These are phyloP conservation scores for Dactylellina parvicollis DNA, from an alignment of 2,329 filamentous ascomycete genomes.

Conservation along the genomic window DNA sequence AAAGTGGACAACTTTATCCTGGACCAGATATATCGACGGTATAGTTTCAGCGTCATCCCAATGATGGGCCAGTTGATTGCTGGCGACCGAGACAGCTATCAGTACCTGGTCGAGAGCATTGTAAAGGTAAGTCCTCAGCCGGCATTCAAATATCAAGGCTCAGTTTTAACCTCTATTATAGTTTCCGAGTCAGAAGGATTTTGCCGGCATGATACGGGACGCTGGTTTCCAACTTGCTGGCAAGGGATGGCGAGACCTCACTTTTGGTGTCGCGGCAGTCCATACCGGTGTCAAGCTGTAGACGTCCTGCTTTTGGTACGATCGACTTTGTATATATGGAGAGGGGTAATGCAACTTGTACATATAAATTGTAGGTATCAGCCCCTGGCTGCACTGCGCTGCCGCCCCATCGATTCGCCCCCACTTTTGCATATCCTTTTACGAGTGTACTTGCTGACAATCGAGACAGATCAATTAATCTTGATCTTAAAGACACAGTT, in stretches of 20 bases:
- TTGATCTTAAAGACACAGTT: slow-evolving; percentile 38
- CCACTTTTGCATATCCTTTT: slow-evolving; percentile 8
- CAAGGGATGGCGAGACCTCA: slow-evolving; percentile 87
- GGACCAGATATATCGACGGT: slow-evolving; percentile 88
- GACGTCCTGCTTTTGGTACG: slow-evolving; percentile 25
- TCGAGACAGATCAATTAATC: slow-evolving; percentile 19
- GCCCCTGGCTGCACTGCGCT: slow-evolving; percentile 14
- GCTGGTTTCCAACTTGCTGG: slow-evolving; percentile 88
- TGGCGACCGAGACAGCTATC: slow-evolving; percentile 92
- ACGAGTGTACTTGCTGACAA: slow-evolving; percentile 2
- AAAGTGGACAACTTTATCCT: slow-evolving; percentile 82
- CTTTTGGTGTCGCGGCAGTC: slow-evolving; percentile 90
- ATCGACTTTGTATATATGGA: slow-evolving; percentile 50
- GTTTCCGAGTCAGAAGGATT: slow-evolving; percentile 87
- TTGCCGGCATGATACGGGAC: slow-evolving; percentile 80
- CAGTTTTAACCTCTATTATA: slow-evolving; percentile 15
- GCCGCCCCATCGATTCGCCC: neutral
- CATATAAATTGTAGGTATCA: slow-evolving; percentile 51
- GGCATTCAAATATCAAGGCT: neutral
- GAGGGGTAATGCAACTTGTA: slow-evolving; percentile 33
- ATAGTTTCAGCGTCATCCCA: slow-evolving; percentile 94
- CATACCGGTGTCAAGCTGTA: slow-evolving; percentile 92
- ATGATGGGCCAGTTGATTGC: slow-evolving; percentile 95
- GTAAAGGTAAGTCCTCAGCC: slow-evolving; percentile 66
- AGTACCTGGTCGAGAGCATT: slow-evolving; percentile 98